Conservation (phyloP, 2,329 filamentous ascomycete genomes). For the Neopestalotiopsis clavispora region DNA sequence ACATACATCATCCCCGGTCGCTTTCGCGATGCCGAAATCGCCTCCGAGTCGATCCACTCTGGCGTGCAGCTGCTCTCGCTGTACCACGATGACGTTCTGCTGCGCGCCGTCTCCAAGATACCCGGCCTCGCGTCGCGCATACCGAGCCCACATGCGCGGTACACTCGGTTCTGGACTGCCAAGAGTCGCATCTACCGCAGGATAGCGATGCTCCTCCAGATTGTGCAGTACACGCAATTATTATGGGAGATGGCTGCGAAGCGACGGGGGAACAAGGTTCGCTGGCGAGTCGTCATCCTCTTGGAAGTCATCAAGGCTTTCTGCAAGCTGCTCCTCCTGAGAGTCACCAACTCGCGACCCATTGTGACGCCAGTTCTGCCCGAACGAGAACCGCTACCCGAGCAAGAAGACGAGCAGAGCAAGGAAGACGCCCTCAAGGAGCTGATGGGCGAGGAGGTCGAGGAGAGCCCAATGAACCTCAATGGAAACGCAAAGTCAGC, state of each 20-base stretch:
- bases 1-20: slow-evolving; percentile 96
- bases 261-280: slow-evolving; percentile 76
- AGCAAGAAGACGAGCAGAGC: slow-evolving; percentile 55
- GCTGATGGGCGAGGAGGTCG: slow-evolving; percentile 43
- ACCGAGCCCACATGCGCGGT: slow-evolving; percentile 65
- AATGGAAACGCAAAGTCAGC: slow-evolving; percentile 55
- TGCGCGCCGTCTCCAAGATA: slow-evolving; percentile 67
- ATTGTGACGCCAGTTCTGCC: slow-evolving; percentile 84
- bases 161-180: slow-evolving; percentile 70
- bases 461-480: slow-evolving; percentile 44
- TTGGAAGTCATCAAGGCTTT: slow-evolving; percentile 87
- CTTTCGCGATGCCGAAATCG: slow-evolving; percentile 90
- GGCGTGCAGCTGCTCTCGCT: slow-evolving; percentile 87
- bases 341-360: slow-evolving; percentile 81
- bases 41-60: slow-evolving; percentile 90
- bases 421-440: slow-evolving; percentile 48
- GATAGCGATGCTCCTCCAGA: slow-evolving; percentile 81
- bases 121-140: slow-evolving; percentile 57
- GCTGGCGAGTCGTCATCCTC: slow-evolving; percentile 87
- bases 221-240: slow-evolving; percentile 93
- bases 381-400: slow-evolving; percentile 79
- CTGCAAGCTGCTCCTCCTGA: slow-evolving; percentile 79
- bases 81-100: slow-evolving; percentile 89
- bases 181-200: slow-evolving; percentile 75
- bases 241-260: slow-evolving; percentile 98